phyloP scores from a whole-genome alignment of 2,329 filamentous ascomycete genomes.

The Epichloe bromicola region DNA sequence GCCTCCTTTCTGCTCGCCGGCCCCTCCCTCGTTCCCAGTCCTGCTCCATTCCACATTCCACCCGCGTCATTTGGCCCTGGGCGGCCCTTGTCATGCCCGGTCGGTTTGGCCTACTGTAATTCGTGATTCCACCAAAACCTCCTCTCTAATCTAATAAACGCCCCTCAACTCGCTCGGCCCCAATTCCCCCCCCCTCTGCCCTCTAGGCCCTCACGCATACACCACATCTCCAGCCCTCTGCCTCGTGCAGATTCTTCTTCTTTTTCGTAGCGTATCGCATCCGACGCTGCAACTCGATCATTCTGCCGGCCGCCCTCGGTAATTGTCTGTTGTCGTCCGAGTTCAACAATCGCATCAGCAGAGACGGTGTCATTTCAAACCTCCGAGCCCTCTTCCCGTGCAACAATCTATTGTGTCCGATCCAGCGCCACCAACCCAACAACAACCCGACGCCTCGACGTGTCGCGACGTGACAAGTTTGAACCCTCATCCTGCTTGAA shows the following conservation, averaged over 20 bases:
- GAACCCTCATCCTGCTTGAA: background rate
- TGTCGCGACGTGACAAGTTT: background rate
- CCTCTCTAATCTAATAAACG: background rate
- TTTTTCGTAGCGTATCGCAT: background rate
- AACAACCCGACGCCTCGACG: background rate
- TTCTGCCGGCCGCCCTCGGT: background rate
- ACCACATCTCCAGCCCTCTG: constrained; percentile 4
- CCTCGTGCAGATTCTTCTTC: background rate
- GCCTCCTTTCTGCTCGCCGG: background rate
- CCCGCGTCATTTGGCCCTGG: constrained; percentile 4
- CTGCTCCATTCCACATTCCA: background rate
- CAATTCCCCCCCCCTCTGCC: background rate
- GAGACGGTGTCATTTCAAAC: background rate
- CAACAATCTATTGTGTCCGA: background rate
- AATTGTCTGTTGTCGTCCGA: background rate
- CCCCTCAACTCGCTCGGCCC: constrained; percentile 1
- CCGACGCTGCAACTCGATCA: background rate
- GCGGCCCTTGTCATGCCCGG: background rate
- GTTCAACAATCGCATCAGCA: background rate
- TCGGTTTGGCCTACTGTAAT: background rate
- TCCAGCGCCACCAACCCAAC: background rate
- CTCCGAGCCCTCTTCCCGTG: background rate
- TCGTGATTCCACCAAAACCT: background rate
- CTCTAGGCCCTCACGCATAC: background rate
- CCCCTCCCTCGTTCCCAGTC: background rate